Evolutionary conservation across 371 early-diverging fungal species (phyloP), one percentile per base, ranked within the genome.

Genomic region (Dipsacomyces acuminosporus): DNA sequence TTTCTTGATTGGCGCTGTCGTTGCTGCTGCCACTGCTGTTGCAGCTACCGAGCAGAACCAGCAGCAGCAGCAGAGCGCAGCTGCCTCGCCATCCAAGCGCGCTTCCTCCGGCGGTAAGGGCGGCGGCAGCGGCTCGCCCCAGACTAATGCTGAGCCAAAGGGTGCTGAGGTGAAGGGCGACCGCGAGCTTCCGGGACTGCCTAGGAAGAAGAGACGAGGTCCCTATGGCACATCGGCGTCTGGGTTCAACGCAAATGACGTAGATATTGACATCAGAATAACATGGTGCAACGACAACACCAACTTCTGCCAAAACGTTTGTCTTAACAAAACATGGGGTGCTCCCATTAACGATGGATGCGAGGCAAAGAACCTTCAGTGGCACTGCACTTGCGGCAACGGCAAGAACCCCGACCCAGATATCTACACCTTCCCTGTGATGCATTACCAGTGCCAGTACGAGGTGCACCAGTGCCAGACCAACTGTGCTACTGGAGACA

Each of bases 241-340:
- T 13, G 63, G 50, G 2, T 63, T 67, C 45, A 48, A 67, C 42
- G n/a, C 71, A 7, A 43, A 51, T 56, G 47, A 51, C 34, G 59
- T 65, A 2, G 55, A 49, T 51, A 61, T 57, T 26, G 61, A 55
- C 36, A 55, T 62, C 24, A 61, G 63, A 25, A 67, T 57, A 20
- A 73, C 74, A 18, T 71, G 74, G 75, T 74, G 75, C 45, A 74
- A 64, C 50, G 72, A 74, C 51, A 74, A 74, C 69, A 56, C 64
- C 11, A 71, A 74, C 47, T 74, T 74, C 47, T 74, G 75, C 59
- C 35, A 63, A 21, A 74, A 74, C 61, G 61, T 74, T 41, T 74
- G 75, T 20, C 61, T 74, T 17, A 73, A 74, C 59, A 56, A 54
- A 49, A 73, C 73, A 15, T 64, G 62, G 59, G 64, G 64, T 6